These are phyloP conservation scores for Phoenix dactylifera DNA, from an alignment of 176 grass and related monocot species.

Conservation along the genomic window DNA sequence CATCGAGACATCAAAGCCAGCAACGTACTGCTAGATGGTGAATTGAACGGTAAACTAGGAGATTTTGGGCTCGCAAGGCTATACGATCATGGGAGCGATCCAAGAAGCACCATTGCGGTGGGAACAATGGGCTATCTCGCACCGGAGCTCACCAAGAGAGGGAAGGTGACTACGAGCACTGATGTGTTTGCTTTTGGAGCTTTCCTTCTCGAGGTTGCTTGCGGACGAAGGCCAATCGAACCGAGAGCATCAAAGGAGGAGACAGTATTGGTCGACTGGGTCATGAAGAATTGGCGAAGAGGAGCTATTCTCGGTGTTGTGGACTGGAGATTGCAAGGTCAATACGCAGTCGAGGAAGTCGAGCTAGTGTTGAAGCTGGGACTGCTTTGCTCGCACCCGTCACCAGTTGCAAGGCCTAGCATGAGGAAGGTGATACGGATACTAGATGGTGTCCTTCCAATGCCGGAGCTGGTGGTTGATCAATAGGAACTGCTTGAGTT, in stretches of 20 bases:
- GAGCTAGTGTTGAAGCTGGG: too few relatives aligned
- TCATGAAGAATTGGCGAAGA: background rate
- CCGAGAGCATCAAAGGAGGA: background rate
- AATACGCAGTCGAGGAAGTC: background rate
- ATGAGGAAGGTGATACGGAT: too few relatives aligned
- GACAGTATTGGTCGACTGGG: constrained; percentile 11
- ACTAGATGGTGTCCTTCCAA: too few relatives aligned
- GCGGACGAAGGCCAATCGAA: constrained; percentile 16
- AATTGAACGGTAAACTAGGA: constrained; percentile 24
- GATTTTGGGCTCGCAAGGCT: constrained; percentile 32
- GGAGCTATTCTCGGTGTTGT: background rate
- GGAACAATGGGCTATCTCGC: constrained; percentile 33
- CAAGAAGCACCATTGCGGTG: constrained; percentile 19
- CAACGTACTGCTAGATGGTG: constrained; percentile 18
- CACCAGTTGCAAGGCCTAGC: too few relatives aligned
- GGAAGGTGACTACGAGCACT: constrained; percentile 14
- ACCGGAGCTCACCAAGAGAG: constrained; percentile 11
- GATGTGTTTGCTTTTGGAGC: constrained; percentile 31
- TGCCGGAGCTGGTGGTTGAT: too few relatives aligned
- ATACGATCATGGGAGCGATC: constrained; percentile 25
- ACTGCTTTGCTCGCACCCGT: too few relatives aligned
- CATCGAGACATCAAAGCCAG: constrained; percentile 23
- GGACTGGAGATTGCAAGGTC: background rate
- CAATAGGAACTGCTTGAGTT: too few relatives aligned
- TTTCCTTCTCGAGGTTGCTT: constrained; percentile 28